Percentiles rank a stretch among this genome's conserved stretches.
Evolutionary conservation across 345 rosid genomes (phyloP).

Genomic region (Citrus unshiu): DNA sequence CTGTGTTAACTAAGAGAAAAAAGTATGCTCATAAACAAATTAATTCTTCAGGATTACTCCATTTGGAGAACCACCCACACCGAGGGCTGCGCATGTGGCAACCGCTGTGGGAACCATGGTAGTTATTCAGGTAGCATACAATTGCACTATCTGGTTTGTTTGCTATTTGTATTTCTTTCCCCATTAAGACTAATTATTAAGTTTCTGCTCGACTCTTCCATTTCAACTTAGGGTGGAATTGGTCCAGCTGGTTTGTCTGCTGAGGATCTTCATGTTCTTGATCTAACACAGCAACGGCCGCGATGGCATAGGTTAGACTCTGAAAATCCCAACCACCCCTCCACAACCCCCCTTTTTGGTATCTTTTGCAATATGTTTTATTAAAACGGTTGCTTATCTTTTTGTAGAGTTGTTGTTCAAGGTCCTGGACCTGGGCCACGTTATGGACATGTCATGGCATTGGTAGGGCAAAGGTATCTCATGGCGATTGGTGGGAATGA

Average conservation of each 20-base stretch:
- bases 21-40: constrained; percentile 1
- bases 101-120: constrained; percentile 99
- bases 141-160: constrained; percentile 1
- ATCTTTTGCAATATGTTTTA: background rate
- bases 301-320: constrained; percentile 88
- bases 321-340: background rate
- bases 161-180: background rate
- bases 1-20: background rate
- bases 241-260: constrained; percentile 99
- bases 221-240: constrained; percentile 80
- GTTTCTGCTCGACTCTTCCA: constrained; percentile 13
- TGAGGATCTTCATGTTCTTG: constrained; percentile 99
- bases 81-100: constrained; percentile 99
- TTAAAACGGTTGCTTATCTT: constrained; percentile 24
- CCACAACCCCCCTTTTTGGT: background rate
- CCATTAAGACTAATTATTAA: background rate
- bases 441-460: constrained; percentile 99
- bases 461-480: constrained; percentile 98
- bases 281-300: constrained; percentile 92
- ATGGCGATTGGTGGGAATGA: constrained; percentile 99
- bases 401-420: constrained; percentile 90
- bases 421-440: constrained; percentile 99
- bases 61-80: constrained; percentile 95
- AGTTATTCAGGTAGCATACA: constrained; percentile 78
- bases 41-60: constrained; percentile 63